Conservation (phyloP, 306 rosid species). For the Vigna reflexopilosa region DNA sequence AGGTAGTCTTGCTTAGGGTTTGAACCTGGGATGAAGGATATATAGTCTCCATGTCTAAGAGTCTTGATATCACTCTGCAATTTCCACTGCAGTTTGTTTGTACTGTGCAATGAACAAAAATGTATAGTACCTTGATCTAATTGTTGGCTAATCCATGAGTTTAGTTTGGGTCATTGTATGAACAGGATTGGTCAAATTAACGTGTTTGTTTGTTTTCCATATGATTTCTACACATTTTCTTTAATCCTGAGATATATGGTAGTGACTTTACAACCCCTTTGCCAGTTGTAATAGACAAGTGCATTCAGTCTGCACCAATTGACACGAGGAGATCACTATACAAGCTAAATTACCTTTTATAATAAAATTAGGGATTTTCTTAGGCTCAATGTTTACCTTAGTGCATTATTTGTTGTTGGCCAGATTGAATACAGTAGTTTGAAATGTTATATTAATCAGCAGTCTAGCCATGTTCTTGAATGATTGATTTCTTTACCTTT, state of each 20-base stretch:
- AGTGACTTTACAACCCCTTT: slow-evolving; percentile 81
- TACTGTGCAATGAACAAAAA: slow-evolving; percentile 30
- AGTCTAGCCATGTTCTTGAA: slow-evolving; percentile 5
- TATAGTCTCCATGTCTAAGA: slow-evolving; percentile 32
- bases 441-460: slow-evolving; percentile 21
- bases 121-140: slow-evolving; percentile 29
- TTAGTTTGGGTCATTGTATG: slow-evolving; percentile 30
- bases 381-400: slow-evolving; percentile 10
- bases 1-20: not conserved
- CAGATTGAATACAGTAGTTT: slow-evolving; percentile 2
- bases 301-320: slow-evolving; percentile 98
- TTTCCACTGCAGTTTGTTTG: slow-evolving; percentile 3
- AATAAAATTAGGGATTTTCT: slow-evolving; percentile 23
- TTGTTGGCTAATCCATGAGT: slow-evolving; percentile 1
- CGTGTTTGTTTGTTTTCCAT: slow-evolving; percentile 16
- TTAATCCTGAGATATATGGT: slow-evolving; percentile 97
- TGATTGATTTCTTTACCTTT: slow-evolving; percentile 2
- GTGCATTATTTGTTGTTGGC: slow-evolving; percentile 33
- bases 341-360: slow-evolving; percentile 62
- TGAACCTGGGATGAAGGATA: slow-evolving; percentile 18
- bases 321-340: slow-evolving; percentile 97
- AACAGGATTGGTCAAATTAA: slow-evolving; percentile 23
- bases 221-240: slow-evolving; percentile 72
- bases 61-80: slow-evolving; percentile 4
- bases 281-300: slow-evolving; percentile 91